These are phyloP conservation scores for Arxiozyma bovina DNA, from an alignment of 1,139 yeast genomes.

Conservation along the genomic window DNA sequence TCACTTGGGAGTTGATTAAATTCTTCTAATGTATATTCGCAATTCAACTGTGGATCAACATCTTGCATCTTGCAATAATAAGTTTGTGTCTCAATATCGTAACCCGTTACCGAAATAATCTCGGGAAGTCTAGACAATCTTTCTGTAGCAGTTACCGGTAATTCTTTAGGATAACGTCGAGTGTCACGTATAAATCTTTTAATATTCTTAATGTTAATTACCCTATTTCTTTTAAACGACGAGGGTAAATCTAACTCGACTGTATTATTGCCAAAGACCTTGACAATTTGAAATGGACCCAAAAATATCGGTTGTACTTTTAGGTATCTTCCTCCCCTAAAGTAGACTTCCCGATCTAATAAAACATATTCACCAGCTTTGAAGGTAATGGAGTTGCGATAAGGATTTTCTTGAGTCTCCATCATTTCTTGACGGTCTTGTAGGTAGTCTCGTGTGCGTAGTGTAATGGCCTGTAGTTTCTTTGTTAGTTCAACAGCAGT, in stretches of 20 bases:
- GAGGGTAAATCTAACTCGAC: conserved; percentile 10
- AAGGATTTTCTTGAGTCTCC: conserved; percentile 5
- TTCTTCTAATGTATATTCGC: too few relatives aligned
- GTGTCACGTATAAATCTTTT: neutral
- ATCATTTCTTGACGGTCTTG: conserved; percentile 2
- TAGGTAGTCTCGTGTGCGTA: conserved; percentile 2
- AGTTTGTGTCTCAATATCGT: too few relatives aligned
- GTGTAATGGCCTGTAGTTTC: neutral
- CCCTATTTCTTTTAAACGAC: conserved; percentile 1
- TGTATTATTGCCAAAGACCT: conserved; percentile 6
- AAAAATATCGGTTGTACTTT: conserved; percentile 10
- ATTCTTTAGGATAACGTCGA: neutral
- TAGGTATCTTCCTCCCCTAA: conserved; percentile 6
- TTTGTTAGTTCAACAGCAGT: neutral
- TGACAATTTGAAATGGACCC: conserved; percentile 11
- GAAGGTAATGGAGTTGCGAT: conserved; percentile 91
- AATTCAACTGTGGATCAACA: too few relatives aligned
- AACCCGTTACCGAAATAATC: too few relatives aligned
- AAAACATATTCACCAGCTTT: conserved; percentile 81
- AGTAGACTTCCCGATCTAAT: conserved; percentile 8
- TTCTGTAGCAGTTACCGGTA: neutral
- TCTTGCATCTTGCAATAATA: too few relatives aligned
- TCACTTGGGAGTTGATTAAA: too few relatives aligned
- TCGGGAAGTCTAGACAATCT: too few relatives aligned
- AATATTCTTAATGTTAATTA: conserved; percentile 6